A percentile compares a stretch with the other conserved stretches of the same genome.
These are phyloP conservation scores for Elsinoe batatas DNA, from an alignment of 2,329 filamentous ascomycete genomes.

Conservation along the genomic window DNA sequence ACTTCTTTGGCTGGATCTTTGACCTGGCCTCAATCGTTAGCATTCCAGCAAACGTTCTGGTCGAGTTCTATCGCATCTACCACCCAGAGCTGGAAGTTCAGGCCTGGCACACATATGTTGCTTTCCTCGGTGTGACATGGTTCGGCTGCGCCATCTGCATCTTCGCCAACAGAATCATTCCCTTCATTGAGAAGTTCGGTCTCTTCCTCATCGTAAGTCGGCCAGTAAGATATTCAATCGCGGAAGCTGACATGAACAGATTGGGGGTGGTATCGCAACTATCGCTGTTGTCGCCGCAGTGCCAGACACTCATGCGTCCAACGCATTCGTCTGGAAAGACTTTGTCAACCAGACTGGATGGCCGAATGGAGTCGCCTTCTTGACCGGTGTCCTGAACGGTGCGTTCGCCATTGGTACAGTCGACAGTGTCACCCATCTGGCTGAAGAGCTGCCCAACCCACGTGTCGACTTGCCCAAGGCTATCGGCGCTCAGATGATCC, in stretches of 20 bases:
- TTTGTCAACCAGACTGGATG: slow-evolving; percentile 45
- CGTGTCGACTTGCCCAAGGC: slow-evolving; percentile 40
- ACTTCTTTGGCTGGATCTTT: slow-evolving; percentile 53
- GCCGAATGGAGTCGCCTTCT: slow-evolving; percentile 31
- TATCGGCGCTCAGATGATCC: slow-evolving; percentile 38
- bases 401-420: slow-evolving; percentile 30
- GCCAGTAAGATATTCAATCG: neutral
- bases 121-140: slow-evolving; percentile 49
- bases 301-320: slow-evolving; percentile 43
- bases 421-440: slow-evolving; percentile 28
- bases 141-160: slow-evolving; percentile 43
- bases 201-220: slow-evolving; percentile 39
- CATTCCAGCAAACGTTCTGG: slow-evolving; percentile 49
- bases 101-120: slow-evolving; percentile 51
- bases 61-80: slow-evolving; percentile 52
- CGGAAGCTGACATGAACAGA: neutral
- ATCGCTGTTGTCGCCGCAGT: slow-evolving; percentile 38
- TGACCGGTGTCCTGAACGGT: slow-evolving; percentile 30
- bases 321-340: slow-evolving; percentile 45
- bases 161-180: slow-evolving; percentile 47
- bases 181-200: slow-evolving; percentile 43
- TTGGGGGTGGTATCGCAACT: slow-evolving; percentile 28
- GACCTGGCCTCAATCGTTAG: slow-evolving; percentile 49
- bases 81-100: slow-evolving; percentile 43
- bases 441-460: slow-evolving; percentile 29